A percentile compares a stretch with the other conserved stretches of the same genome.
Evolutionary conservation across 306 rosid genomes (phyloP).

Genomic region (Cucurbita ficifolia): DNA sequence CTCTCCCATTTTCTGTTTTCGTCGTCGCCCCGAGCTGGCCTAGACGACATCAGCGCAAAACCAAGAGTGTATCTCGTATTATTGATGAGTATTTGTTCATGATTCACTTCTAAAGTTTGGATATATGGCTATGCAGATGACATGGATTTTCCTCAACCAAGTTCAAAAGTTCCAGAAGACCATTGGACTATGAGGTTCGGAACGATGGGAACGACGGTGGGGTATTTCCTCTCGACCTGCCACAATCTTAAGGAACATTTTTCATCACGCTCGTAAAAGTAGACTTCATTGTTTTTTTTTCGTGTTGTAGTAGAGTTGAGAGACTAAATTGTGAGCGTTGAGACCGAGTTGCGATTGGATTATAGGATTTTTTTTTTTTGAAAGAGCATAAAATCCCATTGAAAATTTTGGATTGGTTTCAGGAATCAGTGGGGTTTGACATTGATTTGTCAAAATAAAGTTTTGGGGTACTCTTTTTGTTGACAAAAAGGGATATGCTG

Average conservation of each 20-base stretch:
- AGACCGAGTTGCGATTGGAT: not conserved
- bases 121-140: slow-evolving; percentile 51
- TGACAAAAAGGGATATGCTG: not conserved
- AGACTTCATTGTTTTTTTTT: not conserved
- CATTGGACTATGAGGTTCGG: slow-evolving; percentile 39
- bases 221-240: not conserved
- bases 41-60: not conserved
- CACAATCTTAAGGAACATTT: not conserved
- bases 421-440: not conserved
- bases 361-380: not conserved
- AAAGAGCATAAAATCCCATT: not conserved
- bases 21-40: not conserved
- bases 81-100: not conserved
- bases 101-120: not conserved
- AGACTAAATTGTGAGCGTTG: not conserved
- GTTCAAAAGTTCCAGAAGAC: slow-evolving; percentile 55
- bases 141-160: slow-evolving; percentile 95
- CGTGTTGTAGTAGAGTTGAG: not conserved
- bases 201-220: too few relatives aligned
- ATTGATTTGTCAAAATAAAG: not conserved
- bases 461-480: not conserved
- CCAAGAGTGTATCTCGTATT: not conserved
- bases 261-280: not conserved
- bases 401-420: not conserved
- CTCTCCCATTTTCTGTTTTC: slow-evolving; percentile 4